These are phyloP conservation scores for Senna siamea DNA, from an alignment of 306 rosid genomes.

Conservation along the genomic window DNA sequence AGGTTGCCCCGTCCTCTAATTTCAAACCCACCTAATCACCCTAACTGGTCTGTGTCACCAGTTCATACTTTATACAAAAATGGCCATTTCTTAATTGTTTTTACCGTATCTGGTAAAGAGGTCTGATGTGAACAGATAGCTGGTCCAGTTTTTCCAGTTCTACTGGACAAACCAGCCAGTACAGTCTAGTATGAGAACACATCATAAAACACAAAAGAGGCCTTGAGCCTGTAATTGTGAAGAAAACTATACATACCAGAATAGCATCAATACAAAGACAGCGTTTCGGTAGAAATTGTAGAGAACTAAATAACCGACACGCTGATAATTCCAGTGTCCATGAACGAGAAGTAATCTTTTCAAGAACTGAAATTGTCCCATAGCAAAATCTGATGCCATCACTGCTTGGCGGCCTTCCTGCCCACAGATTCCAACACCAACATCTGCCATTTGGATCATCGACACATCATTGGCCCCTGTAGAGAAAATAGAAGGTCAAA, in stretches of 20 bases:
- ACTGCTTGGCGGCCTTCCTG: constrained; percentile 99
- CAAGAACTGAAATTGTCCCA: constrained; percentile 94
- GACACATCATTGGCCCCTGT: constrained; percentile 99
- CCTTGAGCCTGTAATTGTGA: constrained; percentile 28
- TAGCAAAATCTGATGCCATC: constrained; percentile 99
- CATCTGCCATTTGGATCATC: constrained; percentile 99
- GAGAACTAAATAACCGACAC: constrained; percentile 86
- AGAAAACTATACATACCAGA: constrained; percentile 71
- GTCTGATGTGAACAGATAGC: background rate
- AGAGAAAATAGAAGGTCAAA: constrained; percentile 26
- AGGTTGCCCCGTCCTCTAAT: background rate
- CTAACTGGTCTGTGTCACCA: background rate
- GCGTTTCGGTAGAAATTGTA: constrained; percentile 99
- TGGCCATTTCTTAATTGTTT: too few relatives aligned
- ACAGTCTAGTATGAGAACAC: background rate
- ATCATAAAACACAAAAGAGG: background rate
- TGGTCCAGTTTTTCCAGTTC: background rate
- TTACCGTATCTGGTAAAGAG: background rate
- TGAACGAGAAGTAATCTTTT: constrained; percentile 89
- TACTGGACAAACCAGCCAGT: background rate
- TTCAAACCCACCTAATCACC: background rate
- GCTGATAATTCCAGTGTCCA: constrained; percentile 99
- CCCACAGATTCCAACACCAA: constrained; percentile 98
- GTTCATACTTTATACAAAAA: background rate
- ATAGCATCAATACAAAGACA: constrained; percentile 93